These are phyloP conservation scores for Linnemannia exigua DNA, from an alignment of 192 early-diverging fungal species.

Conservation along the genomic window DNA sequence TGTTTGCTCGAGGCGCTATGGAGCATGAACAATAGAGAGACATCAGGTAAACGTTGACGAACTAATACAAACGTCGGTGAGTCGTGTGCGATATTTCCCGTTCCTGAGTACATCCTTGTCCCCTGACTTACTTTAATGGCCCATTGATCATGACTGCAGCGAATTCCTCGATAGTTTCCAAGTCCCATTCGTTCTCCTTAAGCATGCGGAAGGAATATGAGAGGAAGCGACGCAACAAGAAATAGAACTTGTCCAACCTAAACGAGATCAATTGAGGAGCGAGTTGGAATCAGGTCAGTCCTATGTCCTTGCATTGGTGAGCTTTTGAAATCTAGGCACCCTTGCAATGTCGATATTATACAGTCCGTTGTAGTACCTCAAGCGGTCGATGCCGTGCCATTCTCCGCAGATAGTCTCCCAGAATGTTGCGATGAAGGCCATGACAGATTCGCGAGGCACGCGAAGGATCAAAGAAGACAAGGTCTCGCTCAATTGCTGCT, in stretches of 20 bases:
- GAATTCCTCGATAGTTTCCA: conserved; percentile 65
- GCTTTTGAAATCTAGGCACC: neutral
- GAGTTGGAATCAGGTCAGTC: neutral
- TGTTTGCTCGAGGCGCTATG: conserved; percentile 69
- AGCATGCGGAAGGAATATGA: conserved; percentile 74
- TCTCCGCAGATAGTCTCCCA: conserved; percentile 77
- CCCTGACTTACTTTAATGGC: conserved; percentile 70
- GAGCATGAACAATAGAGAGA: conserved; percentile 5
- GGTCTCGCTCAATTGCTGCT: conserved; percentile 88
- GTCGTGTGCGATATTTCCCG: neutral
- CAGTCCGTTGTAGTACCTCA: conserved; percentile 63
- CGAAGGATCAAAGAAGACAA: conserved; percentile 73
- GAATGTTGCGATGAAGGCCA: conserved; percentile 73
- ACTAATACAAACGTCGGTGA: neutral
- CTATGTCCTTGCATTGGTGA: neutral
- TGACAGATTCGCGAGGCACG: conserved; percentile 60
- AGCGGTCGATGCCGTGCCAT: conserved; percentile 85
- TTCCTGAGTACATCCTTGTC: neutral
- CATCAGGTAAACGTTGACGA: neutral
- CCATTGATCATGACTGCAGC: conserved; percentile 66
- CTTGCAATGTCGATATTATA: neutral
- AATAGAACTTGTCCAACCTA: conserved; percentile 87
- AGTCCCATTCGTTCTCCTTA: conserved; percentile 70
- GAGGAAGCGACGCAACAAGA: conserved; percentile 76
- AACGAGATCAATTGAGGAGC: neutral